phyloP scores from a whole-genome alignment of 352 stramenopile genomes.

The Globisporangium nunn region DNA sequence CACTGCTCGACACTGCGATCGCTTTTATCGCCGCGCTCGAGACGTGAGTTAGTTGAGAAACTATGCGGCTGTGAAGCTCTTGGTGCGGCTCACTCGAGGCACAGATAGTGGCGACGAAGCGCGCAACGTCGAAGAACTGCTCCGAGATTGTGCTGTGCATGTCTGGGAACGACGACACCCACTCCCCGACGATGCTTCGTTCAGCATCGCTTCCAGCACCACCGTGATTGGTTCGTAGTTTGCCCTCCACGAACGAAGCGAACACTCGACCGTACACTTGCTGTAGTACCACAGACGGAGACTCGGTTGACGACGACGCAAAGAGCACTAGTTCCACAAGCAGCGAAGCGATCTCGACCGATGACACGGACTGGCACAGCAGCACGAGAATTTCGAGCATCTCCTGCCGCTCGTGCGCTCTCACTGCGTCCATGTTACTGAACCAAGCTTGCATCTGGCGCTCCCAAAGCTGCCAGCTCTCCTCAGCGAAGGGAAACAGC shows the following conservation, averaged over 20 bases:
- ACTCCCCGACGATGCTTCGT: conserved; percentile 1
- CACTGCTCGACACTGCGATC: conserved; percentile 6
- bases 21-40: conserved; percentile 27
- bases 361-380: conserved; percentile 10
- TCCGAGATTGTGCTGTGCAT: conserved; percentile 3
- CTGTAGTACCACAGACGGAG: neutral
- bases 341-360: conserved; percentile 11
- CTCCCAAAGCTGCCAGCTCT: conserved; percentile 10
- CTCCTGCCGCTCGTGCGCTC: neutral
- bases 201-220: neutral
- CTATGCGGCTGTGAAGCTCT: conserved; percentile 15
- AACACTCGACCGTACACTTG: conserved; percentile 5
- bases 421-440: neutral
- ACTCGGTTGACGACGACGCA: neutral
- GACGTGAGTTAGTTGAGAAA: conserved; percentile 22
- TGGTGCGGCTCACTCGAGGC: neutral
- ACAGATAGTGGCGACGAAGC: conserved; percentile 2
- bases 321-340: conserved; percentile 9
- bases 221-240: neutral
- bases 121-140: neutral
- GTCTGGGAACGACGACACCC: conserved; percentile 6
- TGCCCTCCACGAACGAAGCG: neutral
- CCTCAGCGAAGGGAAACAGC: neutral
- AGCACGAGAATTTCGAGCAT: conserved; percentile 3
- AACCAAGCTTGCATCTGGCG: conserved; percentile 10